A percentile compares a stretch with the other conserved stretches of the same genome.
phyloP scores from a whole-genome alignment of 306 rosid species.

The Oxytropis ochrocephala region DNA sequence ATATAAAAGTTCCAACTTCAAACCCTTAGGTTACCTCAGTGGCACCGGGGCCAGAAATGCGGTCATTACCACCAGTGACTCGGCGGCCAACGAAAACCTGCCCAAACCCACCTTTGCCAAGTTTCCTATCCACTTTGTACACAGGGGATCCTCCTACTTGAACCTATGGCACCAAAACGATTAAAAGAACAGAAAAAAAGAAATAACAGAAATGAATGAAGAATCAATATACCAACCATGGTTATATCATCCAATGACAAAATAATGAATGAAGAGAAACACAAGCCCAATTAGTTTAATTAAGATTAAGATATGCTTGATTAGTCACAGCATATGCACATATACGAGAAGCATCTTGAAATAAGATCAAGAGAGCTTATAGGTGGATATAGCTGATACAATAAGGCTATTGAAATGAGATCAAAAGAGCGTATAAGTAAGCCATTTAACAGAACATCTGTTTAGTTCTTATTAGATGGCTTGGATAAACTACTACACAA shows the following conservation, averaged over 20 bases:
- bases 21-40: constrained; percentile 40
- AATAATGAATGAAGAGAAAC: neutral
- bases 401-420: neutral
- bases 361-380: neutral
- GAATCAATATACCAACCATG: neutral
- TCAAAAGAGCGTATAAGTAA: neutral
- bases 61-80: constrained; percentile 70
- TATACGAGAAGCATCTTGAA: neutral
- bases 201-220: neutral
- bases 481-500: neutral
- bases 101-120: constrained; percentile 94
- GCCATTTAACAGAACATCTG: neutral
- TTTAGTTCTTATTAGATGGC: neutral
- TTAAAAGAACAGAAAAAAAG: neutral
- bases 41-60: constrained; percentile 63
- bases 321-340: neutral
- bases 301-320: neutral
- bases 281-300: neutral
- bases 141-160: constrained; percentile 88
- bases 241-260: neutral
- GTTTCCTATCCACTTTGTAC: constrained; percentile 72
- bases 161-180: constrained; percentile 37
- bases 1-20: neutral
- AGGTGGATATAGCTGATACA: neutral
- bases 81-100: constrained; percentile 93